Base-by-base conservation (phyloP, 805 yeast genomes). In the Candida ipomoeae region DNA sequence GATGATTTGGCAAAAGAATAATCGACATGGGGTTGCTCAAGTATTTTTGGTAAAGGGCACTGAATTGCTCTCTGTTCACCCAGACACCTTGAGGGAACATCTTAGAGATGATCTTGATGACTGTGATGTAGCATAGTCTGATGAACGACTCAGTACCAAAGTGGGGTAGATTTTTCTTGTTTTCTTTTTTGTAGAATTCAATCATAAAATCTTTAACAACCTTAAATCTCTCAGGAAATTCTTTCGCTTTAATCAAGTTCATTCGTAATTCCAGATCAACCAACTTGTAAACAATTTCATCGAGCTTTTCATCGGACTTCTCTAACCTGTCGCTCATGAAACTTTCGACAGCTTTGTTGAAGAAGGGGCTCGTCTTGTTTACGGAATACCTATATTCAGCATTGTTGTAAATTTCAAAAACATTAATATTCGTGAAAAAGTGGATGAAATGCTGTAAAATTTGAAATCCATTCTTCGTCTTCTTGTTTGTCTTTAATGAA, bases 1-100 rank as follows among this genome's bases (percentile, higher is more conserved):
- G 80, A 64, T 82, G 87, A 56, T 82, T 80, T 2, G 87, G 86
- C 50, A 81, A 67, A 51, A 75, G 78, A 42, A 81, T 67, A 40
- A 73, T 67, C 3, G 77, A 70, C 76, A 71, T 70, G 5, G 78
- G 78, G 47, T 73, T 59, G 34, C 63, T 57, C 52, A 69, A 53
- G 55, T 71, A 73, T 36, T 65, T 57, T 33, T 60, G 48, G 58
- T 61, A 68, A 44, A 74, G 60, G 6, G 51, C 32, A 37, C 62
- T 54, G 40, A 73, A 60, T 51, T 74, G 71, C 23, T 51, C 49
- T 17, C 57, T 54, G 48, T 65, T 70, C 42, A 66, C 64, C 75
- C 76, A 74, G 15, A 74, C 64, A 1, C 78, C 78, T 41, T 63
- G 56, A 5, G 78, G 78, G 51, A 73, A 74, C 71, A 74, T 70